Evolutionary conservation across 805 yeast species (phyloP).

Genomic region (Scheffersomyces stipitis): DNA sequence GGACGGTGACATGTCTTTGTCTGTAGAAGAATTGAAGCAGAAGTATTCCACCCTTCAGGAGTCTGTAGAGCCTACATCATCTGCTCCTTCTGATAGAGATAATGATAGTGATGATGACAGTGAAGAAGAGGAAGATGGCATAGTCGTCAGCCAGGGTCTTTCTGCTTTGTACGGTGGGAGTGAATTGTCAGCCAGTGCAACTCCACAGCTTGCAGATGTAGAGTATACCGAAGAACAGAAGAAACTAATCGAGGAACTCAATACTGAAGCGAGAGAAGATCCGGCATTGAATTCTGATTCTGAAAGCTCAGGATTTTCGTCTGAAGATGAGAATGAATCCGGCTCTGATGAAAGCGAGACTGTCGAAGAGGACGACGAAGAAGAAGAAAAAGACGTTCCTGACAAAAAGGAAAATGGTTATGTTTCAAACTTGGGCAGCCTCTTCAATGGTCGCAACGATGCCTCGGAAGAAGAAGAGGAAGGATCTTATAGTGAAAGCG

Average conservation of each 20-base stretch:
- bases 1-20: constrained; percentile 45
- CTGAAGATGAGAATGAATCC: constrained; percentile 4
- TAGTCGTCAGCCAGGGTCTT: constrained; percentile 18
- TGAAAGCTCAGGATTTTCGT: constrained; percentile 12
- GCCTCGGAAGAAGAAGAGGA: constrained; percentile 7
- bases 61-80: constrained; percentile 15
- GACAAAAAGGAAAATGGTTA: constrained; percentile 12
- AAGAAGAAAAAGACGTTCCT: constrained; percentile 10
- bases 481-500: constrained; percentile 6
- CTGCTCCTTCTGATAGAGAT: constrained; percentile 15
- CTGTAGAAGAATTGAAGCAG: constrained; percentile 54
- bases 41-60: constrained; percentile 52
- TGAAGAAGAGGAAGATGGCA: constrained; percentile 10
- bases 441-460: constrained; percentile 9
- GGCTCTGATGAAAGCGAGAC: constrained; percentile 9
- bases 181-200: constrained; percentile 1
- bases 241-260: constrained; percentile 23
- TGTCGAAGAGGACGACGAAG: constrained; percentile 9
- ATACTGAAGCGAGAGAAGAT: constrained; percentile 10
- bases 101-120: constrained; percentile 10
- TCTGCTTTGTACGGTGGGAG: constrained; percentile 19
- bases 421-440: constrained; percentile 11
- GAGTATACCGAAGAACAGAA: constrained; percentile 37
- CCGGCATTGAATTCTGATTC: constrained; percentile 18
- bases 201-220: background rate